phyloP scores from a whole-genome alignment of 2,329 filamentous ascomycete genomes.

The Microcyclosporella mali region DNA sequence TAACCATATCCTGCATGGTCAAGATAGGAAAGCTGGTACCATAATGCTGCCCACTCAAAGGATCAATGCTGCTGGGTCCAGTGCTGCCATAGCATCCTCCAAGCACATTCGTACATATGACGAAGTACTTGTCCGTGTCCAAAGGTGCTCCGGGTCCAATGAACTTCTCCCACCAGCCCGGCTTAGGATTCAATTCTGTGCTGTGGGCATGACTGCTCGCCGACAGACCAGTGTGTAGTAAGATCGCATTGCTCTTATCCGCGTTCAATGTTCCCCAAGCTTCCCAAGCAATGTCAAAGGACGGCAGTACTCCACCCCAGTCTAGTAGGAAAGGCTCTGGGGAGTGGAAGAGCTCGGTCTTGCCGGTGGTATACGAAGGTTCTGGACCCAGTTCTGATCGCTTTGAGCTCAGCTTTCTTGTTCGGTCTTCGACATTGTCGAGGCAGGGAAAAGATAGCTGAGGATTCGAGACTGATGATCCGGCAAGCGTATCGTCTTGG shows the following conservation, averaged over 20 bases:
- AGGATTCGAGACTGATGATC: constrained; percentile 58
- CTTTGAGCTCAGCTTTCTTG: constrained; percentile 64
- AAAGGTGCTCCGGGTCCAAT: constrained; percentile 81
- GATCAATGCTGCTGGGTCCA: constrained; percentile 80
- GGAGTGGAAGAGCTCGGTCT: constrained; percentile 72
- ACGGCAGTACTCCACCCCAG: constrained; percentile 86
- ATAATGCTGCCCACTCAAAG: constrained; percentile 79
- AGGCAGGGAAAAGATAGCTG: constrained; percentile 87
- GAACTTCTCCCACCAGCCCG: constrained; percentile 98
- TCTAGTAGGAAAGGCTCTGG: constrained; percentile 72
- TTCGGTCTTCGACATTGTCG: constrained; percentile 68
- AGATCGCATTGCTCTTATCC: constrained; percentile 78
- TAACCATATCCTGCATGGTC: constrained; percentile 96
- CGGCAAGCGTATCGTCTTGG: constrained; percentile 23
- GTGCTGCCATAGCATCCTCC: constrained; percentile 96
- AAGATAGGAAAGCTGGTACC: constrained; percentile 93
- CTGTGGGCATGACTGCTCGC: constrained; percentile 97
- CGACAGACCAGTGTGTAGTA: constrained; percentile 88
- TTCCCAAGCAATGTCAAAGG: constrained; percentile 89
- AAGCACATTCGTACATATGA: constrained; percentile 95
- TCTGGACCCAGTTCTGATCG: constrained; percentile 70
- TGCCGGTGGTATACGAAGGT: constrained; percentile 86
- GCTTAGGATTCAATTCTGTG: constrained; percentile 75
- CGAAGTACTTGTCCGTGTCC: constrained; percentile 84
- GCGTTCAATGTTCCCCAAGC: constrained; percentile 79